A percentile compares a stretch with the other conserved stretches of the same genome.
Conservation (phyloP, 1,284 basidiomycete species). For the Pascua guehoae region DNA sequence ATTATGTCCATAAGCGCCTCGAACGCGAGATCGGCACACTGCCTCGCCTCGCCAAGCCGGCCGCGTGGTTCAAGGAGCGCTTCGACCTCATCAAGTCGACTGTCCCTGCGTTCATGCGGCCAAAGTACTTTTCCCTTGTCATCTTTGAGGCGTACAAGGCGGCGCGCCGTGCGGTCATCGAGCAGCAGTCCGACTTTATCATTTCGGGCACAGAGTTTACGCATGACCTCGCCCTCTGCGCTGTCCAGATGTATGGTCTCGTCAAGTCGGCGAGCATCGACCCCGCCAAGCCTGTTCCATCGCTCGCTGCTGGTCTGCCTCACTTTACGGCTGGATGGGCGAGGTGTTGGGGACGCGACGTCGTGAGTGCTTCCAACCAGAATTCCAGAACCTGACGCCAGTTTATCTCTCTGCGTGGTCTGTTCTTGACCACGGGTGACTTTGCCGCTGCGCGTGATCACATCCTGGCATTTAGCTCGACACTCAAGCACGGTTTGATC, state of each 20-base stretch:
- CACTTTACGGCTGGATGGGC: slow-evolving; percentile 90
- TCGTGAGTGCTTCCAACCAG: slow-evolving; percentile 43
- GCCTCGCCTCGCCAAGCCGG: slow-evolving; percentile 66
- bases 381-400: slow-evolving; percentile 2
- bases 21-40: slow-evolving; percentile 50
- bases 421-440: slow-evolving; percentile 89
- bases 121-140: slow-evolving; percentile 88
- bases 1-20: slow-evolving; percentile 73
- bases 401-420: slow-evolving; percentile 85
- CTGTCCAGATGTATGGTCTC: slow-evolving; percentile 87
- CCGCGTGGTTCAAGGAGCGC: slow-evolving; percentile 75
- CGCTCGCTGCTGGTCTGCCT: slow-evolving; percentile 87
- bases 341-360: slow-evolving; percentile 93
- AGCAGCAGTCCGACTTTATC: slow-evolving; percentile 82
- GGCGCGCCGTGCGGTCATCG: slow-evolving; percentile 70
- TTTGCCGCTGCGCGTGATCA: slow-evolving; percentile 78
- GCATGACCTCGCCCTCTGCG: slow-evolving; percentile 76
- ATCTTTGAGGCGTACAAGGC: slow-evolving; percentile 88
- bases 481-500: slow-evolving; percentile 74
- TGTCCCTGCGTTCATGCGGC: slow-evolving; percentile 79
- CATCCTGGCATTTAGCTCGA: slow-evolving; percentile 83
- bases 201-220: slow-evolving; percentile 80
- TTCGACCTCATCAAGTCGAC: slow-evolving; percentile 71
- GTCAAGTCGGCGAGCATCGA: slow-evolving; percentile 83
- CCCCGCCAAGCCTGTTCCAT: slow-evolving; percentile 61